These are phyloP conservation scores for Ganoderma lingzhi DNA, from an alignment of 1,284 basidiomycete genomes.

Conservation along the genomic window DNA sequence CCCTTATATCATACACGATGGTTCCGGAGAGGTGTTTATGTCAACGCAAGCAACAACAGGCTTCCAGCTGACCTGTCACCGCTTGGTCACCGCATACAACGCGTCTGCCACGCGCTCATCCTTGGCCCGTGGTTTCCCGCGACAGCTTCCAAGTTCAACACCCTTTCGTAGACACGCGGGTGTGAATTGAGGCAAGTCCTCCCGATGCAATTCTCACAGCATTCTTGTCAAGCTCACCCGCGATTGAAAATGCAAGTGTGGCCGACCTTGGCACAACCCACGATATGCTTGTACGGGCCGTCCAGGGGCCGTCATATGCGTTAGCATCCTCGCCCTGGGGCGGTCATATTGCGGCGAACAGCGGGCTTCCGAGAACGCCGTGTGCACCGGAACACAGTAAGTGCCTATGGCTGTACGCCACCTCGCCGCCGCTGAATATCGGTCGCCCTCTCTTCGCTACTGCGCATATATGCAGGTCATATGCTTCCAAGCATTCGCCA, in stretches of 20 bases:
- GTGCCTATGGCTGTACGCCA: not conserved
- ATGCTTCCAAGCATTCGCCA: not conserved
- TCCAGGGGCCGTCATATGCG: not conserved
- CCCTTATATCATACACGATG: not conserved
- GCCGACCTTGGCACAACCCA: not conserved
- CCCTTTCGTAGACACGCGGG: not conserved
- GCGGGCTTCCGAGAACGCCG: not conserved
- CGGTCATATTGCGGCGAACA: too few relatives aligned
- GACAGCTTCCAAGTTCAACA: not conserved
- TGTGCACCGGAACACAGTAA: not conserved
- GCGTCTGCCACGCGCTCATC: not conserved
- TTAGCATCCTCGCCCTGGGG: not conserved
- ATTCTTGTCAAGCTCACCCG: not conserved
- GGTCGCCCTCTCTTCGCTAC: not conserved
- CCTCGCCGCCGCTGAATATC: not conserved
- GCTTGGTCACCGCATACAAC: not conserved
- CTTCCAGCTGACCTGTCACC: not conserved
- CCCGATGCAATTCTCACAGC: not conserved
- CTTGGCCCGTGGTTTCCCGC: not conserved
- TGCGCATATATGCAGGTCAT: slow-evolving; percentile 3
- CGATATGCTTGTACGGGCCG: not conserved
- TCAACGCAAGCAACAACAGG: not conserved
- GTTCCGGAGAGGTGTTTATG: not conserved
- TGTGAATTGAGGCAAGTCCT: not conserved
- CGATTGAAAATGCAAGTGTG: not conserved